Evolutionary conservation across 371 early-diverging fungal species (phyloP), one percentile per base, ranked within the genome.

Genomic region (Circinella umbellata): DNA sequence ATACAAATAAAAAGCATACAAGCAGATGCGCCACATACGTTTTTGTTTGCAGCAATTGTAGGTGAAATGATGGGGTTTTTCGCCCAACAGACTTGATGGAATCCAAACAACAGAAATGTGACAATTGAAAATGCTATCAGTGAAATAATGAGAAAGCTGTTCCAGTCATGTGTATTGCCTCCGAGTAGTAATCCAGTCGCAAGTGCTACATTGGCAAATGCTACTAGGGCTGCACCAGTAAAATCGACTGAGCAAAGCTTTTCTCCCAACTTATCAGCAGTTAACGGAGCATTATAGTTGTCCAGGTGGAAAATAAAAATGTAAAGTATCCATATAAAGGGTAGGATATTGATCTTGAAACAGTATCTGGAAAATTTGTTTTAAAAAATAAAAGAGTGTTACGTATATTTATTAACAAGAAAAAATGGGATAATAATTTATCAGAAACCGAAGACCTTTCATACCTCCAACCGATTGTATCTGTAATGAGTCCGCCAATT

Each of bases 331-430:
- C 91, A 71, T 35, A 87, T 73, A 66, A 91, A 80, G 37, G 91
- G 64, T 0, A 93, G 93, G 7, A 94, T 61, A 72, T 94, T 93
- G 68, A 93, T 84, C 76, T 90, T 93, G 72, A 94, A 94, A 9
- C 88, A 86, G 20, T 88, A 88, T 0, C 42, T 27, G 27, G 27
- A 27, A 27, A 1, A 27, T 27, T 27, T 27, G 27, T 27, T 27
- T 27, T 27, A 2, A 27, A 27, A 27, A 2, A 27, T 27, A 27
- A 27, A 27, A 0, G 27, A 27, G 27, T 2, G 27, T 27, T 27
- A n/a, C n/a, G n/a, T n/a, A 27, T 27, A 27, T 27, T 27, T 42
- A 42, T 9, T 42, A 42, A 42, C 6, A 42, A 3, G 3, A 42
- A 42, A 42, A 42, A 9, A 1, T 11, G 11, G 2, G 11, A 42